phyloP scores from a whole-genome alignment of 805 yeast genomes.

The Saturnispora gosingensis region DNA sequence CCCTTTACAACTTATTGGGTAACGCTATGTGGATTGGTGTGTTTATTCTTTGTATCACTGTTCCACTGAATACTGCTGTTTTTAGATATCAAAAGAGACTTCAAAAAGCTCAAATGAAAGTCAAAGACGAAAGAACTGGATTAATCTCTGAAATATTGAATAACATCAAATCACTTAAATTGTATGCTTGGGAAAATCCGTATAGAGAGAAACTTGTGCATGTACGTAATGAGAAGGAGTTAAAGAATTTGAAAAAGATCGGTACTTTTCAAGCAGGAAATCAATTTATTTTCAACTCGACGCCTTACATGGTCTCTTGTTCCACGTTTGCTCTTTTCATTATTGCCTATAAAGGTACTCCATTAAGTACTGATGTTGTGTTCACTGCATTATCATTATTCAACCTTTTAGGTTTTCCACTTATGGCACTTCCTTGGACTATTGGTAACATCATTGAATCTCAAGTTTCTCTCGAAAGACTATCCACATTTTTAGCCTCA shows the following conservation, averaged over 20 bases:
- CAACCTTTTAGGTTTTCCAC: constrained; percentile 83
- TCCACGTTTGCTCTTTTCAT: constrained; percentile 78
- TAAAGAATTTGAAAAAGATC: constrained; percentile 63
- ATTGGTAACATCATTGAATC: constrained; percentile 83
- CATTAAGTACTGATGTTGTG: constrained; percentile 82
- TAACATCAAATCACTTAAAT: constrained; percentile 84
- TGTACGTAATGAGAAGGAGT: constrained; percentile 84
- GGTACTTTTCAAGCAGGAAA: constrained; percentile 64
- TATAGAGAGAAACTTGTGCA: constrained; percentile 61
- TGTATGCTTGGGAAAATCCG: constrained; percentile 94
- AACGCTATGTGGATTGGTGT: constrained; percentile 97
- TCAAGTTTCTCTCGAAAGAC: constrained; percentile 70
- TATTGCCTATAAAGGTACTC: constrained; percentile 40
- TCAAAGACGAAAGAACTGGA: constrained; percentile 88
- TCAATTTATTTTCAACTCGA: constrained; percentile 69
- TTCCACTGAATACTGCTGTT: constrained; percentile 68
- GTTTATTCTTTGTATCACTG: constrained; percentile 60
- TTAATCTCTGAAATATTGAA: constrained; percentile 80
- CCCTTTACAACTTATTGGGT: constrained; percentile 67
- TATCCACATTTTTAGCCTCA: constrained; percentile 60
- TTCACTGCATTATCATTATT: constrained; percentile 85
- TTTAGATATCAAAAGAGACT: constrained; percentile 59
- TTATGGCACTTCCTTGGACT: constrained; percentile 87
- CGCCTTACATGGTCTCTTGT: constrained; percentile 86
- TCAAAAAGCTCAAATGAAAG: constrained; percentile 80